A percentile compares a stretch with the other conserved stretches of the same genome.
These are phyloP conservation scores for Raphanus raphanistrum DNA, from an alignment of 345 rosid genomes.

Conservation along the genomic window DNA sequence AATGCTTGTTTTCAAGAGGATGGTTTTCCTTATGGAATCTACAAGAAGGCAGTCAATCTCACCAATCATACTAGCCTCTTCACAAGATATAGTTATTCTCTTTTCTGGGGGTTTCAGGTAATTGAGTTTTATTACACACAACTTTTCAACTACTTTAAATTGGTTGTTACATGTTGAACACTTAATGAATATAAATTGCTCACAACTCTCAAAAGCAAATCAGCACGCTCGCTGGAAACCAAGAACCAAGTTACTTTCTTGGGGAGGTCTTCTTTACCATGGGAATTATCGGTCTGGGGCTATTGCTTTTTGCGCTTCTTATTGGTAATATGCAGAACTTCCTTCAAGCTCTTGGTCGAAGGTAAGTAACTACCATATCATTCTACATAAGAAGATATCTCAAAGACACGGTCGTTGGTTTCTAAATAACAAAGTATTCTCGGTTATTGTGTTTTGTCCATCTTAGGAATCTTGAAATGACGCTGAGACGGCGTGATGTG, in stretches of 20 bases:
- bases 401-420: neutral
- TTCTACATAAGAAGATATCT: neutral
- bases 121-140: neutral
- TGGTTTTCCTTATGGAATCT: slow-evolving; percentile 64
- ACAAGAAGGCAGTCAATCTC: slow-evolving; percentile 52
- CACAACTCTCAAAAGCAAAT: slow-evolving; percentile 61
- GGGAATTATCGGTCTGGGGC: slow-evolving; percentile 79
- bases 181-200: neutral
- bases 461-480: slow-evolving; percentile 78
- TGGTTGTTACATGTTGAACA: neutral
- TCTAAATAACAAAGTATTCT: neutral
- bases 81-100: slow-evolving; percentile 68
- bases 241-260: slow-evolving; percentile 65
- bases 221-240: slow-evolving; percentile 92
- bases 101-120: slow-evolving; percentile 98
- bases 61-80: slow-evolving; percentile 42
- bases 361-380: slow-evolving; percentile 43
- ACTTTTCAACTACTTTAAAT: neutral
- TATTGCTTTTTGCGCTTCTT: slow-evolving; percentile 85
- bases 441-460: neutral
- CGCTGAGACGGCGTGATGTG: slow-evolving; percentile 82
- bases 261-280: slow-evolving; percentile 87
- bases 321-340: slow-evolving; percentile 97
- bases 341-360: slow-evolving; percentile 78
- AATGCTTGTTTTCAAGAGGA: slow-evolving; percentile 48